A percentile compares a stretch with the other conserved stretches of the same genome.
Evolutionary conservation across 2,329 filamentous ascomycete species (phyloP).

Genomic region (Cercospora sp.): DNA sequence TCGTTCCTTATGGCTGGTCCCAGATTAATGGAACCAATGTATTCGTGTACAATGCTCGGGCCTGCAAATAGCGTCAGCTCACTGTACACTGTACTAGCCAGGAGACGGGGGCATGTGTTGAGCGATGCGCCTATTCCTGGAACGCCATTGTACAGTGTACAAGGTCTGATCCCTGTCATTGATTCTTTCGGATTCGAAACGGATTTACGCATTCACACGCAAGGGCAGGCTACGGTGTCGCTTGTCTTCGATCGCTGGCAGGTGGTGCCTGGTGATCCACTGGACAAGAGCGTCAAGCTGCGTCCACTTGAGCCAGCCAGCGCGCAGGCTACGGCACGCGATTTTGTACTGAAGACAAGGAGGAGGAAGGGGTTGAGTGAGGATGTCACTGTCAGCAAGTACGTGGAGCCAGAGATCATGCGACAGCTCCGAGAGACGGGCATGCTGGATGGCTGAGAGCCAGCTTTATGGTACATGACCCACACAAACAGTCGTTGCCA

Average conservation of each 20-base stretch:
- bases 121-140: slow-evolving; percentile 93
- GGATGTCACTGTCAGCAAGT: slow-evolving; percentile 93
- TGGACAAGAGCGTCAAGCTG: slow-evolving; percentile 81
- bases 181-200: slow-evolving; percentile 98
- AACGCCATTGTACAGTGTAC: slow-evolving; percentile 88
- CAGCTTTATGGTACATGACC: not conserved
- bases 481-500: not conserved
- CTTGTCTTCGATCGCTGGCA: slow-evolving; percentile 95
- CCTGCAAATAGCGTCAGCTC: slow-evolving; percentile 84
- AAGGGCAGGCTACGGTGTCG: slow-evolving; percentile 85
- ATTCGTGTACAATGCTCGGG: slow-evolving; percentile 88
- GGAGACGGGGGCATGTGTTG: slow-evolving; percentile 86
- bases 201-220: slow-evolving; percentile 91
- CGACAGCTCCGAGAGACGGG: slow-evolving; percentile 84
- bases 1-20: slow-evolving; percentile 97
- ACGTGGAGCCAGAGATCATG: slow-evolving; percentile 92
- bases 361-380: slow-evolving; percentile 90
- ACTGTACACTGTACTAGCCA: slow-evolving; percentile 87
- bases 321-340: slow-evolving; percentile 84
- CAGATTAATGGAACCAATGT: slow-evolving; percentile 94
- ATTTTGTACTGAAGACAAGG: slow-evolving; percentile 96
- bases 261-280: slow-evolving; percentile 90
- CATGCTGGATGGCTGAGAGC: slow-evolving; percentile 54
- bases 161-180: slow-evolving; percentile 89
- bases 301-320: slow-evolving; percentile 83